phyloP scores from a whole-genome alignment of 768 basidiomycete genomes.

The Auricularia sp. region DNA sequence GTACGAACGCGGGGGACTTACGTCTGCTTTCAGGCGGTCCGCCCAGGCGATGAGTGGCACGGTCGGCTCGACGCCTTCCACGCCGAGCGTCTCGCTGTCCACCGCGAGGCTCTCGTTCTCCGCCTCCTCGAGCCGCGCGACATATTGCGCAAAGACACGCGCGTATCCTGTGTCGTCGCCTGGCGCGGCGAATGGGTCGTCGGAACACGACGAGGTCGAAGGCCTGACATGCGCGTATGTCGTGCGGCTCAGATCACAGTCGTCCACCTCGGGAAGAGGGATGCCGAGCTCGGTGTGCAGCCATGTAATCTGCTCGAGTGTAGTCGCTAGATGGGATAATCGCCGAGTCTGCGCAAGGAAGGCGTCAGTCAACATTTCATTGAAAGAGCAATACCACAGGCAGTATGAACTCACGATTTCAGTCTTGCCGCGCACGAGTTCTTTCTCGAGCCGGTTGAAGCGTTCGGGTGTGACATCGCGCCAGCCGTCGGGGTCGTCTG shows the following conservation, averaged over 20 bases:
- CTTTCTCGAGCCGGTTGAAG: constrained; percentile 72
- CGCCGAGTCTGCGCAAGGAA: constrained; percentile 47
- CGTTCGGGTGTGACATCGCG: constrained; percentile 74
- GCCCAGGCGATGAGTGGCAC: constrained; percentile 68
- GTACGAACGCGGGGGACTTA: constrained; percentile 8
- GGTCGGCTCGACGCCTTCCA: constrained; percentile 75
- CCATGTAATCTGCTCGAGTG: constrained; percentile 73
- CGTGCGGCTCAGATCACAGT: background rate
- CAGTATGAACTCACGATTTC: constrained; percentile 54
- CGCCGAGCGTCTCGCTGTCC: constrained; percentile 35
- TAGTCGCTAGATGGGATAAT: constrained; percentile 48
- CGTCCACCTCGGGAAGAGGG: constrained; percentile 37
- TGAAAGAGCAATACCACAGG: no score
- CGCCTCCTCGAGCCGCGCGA: constrained; percentile 50
- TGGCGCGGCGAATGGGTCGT: constrained; percentile 10
- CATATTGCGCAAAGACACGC: constrained; percentile 52
- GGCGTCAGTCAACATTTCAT: background rate
- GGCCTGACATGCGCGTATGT: no score
- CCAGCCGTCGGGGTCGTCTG: constrained; percentile 32
- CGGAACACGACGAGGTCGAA: no score
- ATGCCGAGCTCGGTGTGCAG: constrained; percentile 77
- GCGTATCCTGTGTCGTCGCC: constrained; percentile 32
- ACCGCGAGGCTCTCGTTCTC: constrained; percentile 38
- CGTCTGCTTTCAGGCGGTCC: constrained; percentile 37
- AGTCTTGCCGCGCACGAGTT: constrained; percentile 74